Evolutionary conservation across 257 asterid species (phyloP).

Genomic region (Penstemon newberryi): DNA sequence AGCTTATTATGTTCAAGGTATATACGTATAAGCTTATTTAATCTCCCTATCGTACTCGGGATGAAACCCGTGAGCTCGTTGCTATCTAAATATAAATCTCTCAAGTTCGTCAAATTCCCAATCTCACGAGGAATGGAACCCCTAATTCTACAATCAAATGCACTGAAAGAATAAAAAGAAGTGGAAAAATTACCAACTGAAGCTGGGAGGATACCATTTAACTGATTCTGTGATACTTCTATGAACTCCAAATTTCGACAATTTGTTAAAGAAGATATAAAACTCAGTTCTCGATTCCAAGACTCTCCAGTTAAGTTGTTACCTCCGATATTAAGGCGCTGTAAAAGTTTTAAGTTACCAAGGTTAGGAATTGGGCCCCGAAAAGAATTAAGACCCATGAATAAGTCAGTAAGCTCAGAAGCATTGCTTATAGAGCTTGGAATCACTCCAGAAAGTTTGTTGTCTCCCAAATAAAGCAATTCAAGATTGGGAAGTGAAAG

Average conservation of each 20-base stretch:
- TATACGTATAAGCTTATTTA: slow-evolving; percentile 25
- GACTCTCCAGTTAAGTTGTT: slow-evolving; percentile 28
- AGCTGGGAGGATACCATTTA: slow-evolving; percentile 16
- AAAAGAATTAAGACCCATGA: slow-evolving; percentile 18
- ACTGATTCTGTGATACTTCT: background rate
- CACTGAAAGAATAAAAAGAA: background rate
- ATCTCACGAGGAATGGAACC: slow-evolving; percentile 25
- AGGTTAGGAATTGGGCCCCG: slow-evolving; percentile 34
- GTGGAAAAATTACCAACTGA: slow-evolving; percentile 32
- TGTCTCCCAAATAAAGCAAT: slow-evolving; percentile 14
- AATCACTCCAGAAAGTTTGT: slow-evolving; percentile 23
- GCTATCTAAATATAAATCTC: background rate
- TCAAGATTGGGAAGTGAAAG: slow-evolving; percentile 29
- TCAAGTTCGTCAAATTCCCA: slow-evolving; percentile 24
- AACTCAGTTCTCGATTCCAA: background rate
- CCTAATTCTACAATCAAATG: background rate
- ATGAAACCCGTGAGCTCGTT: slow-evolving; percentile 22
- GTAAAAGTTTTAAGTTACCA: slow-evolving; percentile 31
- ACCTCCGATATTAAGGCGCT: slow-evolving; percentile 18
- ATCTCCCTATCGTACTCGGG: slow-evolving; percentile 1
- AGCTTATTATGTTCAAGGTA: slow-evolving; percentile 22
- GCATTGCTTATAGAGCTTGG: slow-evolving; percentile 33
- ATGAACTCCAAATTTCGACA: slow-evolving; percentile 23
- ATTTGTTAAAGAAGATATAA: slow-evolving; percentile 24
- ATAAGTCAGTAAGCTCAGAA: slow-evolving; percentile 19